Evolutionary conservation across 2,329 filamentous ascomycete species (phyloP), one percentile per base, ranked within the genome.

Genomic region (Helminthosporium solani): DNA sequence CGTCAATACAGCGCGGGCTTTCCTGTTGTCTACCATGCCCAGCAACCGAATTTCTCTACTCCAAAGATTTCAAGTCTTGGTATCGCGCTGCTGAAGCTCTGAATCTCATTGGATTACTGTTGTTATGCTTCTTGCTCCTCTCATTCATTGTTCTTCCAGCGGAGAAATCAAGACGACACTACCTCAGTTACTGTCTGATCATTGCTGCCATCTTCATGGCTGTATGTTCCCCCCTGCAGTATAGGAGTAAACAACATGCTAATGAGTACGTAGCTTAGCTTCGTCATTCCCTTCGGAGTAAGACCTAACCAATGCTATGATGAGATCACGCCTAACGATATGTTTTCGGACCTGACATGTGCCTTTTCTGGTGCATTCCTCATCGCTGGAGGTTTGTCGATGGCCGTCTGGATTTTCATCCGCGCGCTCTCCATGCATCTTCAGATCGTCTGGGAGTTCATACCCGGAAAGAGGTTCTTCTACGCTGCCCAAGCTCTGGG

Each of bases 401-500:
- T 85, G 36, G 83, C 90, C 25, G 84, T 95, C 70, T 99, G 94
- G 92, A 81, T 91, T 53, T 95, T 96, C 67, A 79, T 96, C 49
- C 84, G 94, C 53, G 88, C 92, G 0, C 74, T 97, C 27, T 95
- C 90, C 3, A 85, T 99, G 60, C 94, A 99, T 70, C 83, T 99
- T 20, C 94, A 97, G 70, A 96, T 99, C 54, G 96, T 91, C 76
- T 99, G 94, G 94, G 90, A 97, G 69, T 80, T 95, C 27, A 84
- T 92, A 7, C 88, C 95, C 3, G 94, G 94, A 31, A 82, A 84
- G 35, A 87, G 81, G 60, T 97, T 96, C 71, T 96, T 96, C 83
- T 90, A 89, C 76, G 81, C 82, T 54, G 85, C 92, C 2, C 84
- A 96, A 62, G 78, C 80, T 14, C 74, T 85, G 7, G 94, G 94